These are phyloP conservation scores for Oryza rufipogon DNA, from an alignment of 176 grass and related monocot species.

Conservation along the genomic window DNA sequence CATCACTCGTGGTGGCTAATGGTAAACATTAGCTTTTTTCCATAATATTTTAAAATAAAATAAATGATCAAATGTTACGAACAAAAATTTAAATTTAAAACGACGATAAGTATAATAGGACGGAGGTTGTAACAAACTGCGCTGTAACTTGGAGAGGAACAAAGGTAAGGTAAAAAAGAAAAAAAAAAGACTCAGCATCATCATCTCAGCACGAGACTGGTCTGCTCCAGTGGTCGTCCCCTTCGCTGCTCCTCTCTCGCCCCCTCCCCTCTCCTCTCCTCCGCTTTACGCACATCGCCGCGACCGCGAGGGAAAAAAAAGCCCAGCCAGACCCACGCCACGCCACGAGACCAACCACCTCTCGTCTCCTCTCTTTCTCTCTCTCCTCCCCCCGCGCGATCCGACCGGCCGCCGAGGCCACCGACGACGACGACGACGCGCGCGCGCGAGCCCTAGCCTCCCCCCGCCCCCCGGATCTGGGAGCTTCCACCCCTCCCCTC, in stretches of 20 bases:
- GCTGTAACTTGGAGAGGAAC: background rate
- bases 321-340: background rate
- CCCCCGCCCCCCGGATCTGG: slow-evolving; percentile 41
- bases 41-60: too few species aligned
- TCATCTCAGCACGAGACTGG: background rate
- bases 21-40: too few species aligned
- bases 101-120: too few species aligned
- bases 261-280: too few species aligned
- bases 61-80: too few species aligned
- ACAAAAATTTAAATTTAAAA: too few species aligned
- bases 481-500: slow-evolving; percentile 31
- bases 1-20: too few species aligned
- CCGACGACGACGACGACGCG: slow-evolving; percentile 41
- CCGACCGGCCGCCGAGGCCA: slow-evolving; percentile 27
- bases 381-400: slow-evolving; percentile 31
- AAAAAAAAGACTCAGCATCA: background rate
- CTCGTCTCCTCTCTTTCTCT: background rate
- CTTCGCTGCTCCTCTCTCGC: too few species aligned
- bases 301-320: background rate
- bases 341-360: slow-evolving; percentile 38
- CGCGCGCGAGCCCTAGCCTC: slow-evolving; percentile 36
- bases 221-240: background rate
- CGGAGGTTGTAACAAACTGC: background rate
- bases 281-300: slow-evolving; percentile 10
- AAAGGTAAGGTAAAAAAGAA: background rate